Evolutionary conservation across 2,329 filamentous ascomycete genomes (phyloP), one percentile per base, ranked within the genome.

Genomic region (Trichophyton verrucosum): DNA sequence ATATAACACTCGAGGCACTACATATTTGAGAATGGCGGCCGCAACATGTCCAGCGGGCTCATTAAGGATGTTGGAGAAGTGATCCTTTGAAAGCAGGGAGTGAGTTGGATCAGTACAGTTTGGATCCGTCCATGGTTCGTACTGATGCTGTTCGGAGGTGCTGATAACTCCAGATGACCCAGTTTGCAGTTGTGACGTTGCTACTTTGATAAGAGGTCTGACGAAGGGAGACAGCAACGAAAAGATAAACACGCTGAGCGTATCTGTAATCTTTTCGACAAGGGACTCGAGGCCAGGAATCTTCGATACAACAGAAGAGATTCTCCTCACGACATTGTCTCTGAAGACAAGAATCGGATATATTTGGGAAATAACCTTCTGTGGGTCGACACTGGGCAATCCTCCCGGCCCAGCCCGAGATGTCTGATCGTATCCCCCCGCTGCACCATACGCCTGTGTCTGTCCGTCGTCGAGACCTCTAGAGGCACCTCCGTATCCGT

Each of bases 341-440:
- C 92, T 84, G 79, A 97, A 99, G 63, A 89, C 82, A 0, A 99
- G 81, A 63, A 99, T 96, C 0, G 94, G 94, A 69, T 97, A 97
- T 65, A 99, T 96, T 75, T 95, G 85, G 44, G 81, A 78, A 13
- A 87, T 82, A 0, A 86, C 87, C 73, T 89, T 86, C 66, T 88
- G 82, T 0, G 88, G 86, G 68, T 96, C 91, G 62, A 95, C 89
- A 13, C 83, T 79, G 68, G 84, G 87, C 80, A 76, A 27, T 47
- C 30, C n/a, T 30, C 27, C 27, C 30, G 36, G 30, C 40, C 59
- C 24, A 60, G 44, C 58, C n/a, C 47, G 58, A 11, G 58, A 5
- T 53, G 55, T 57, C 22, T 58, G 13, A 17, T 61, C 55, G 55
- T 49, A 46, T 40, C 20, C 47, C 1, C 46, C 42, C n/a, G 22